Evolutionary conservation across 2,329 filamentous ascomycete genomes (phyloP).

Genomic region (Diaporthe vexans): DNA sequence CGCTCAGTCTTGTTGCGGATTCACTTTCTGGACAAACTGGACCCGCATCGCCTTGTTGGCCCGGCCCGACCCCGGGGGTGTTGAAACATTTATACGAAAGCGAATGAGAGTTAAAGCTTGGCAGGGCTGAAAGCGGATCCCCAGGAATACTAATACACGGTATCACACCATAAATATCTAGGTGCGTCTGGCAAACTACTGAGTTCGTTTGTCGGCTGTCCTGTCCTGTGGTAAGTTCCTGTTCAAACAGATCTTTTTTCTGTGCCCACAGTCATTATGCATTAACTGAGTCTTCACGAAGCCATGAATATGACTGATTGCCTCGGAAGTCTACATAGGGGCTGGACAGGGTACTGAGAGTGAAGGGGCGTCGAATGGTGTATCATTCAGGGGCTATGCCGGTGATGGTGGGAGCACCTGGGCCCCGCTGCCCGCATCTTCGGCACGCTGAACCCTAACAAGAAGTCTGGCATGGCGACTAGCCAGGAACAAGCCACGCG

Average conservation of each 20-base stretch:
- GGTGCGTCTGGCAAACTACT: not conserved
- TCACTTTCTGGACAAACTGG: not conserved
- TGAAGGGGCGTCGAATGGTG: not conserved
- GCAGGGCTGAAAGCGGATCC: conserved; percentile 21
- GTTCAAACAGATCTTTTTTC: too few relatives aligned
- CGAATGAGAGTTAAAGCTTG: not conserved
- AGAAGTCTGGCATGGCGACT: not conserved
- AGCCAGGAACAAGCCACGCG: conserved; percentile 1
- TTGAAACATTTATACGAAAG: conserved; percentile 3
- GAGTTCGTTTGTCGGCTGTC: too few relatives aligned
- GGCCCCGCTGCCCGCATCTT: not conserved
- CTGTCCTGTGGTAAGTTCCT: too few relatives aligned
- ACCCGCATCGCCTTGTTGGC: not conserved
- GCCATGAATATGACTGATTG: not conserved
- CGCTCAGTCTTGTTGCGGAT: not conserved
- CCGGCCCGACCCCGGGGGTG: not conserved
- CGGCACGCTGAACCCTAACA: conserved; percentile 21
- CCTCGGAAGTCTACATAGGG: not conserved
- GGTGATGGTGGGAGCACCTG: not conserved
- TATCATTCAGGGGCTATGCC: conserved; percentile 10
- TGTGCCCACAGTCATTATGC: not conserved
- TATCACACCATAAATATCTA: not conserved
- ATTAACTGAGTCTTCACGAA: not conserved
- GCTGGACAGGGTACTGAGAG: too few relatives aligned
- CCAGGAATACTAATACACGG: not conserved